Percentiles rank a stretch among this genome's conserved stretches.
These are phyloP conservation scores for Fusarium avenaceum DNA, from an alignment of 2,329 filamentous ascomycete species.

Conservation along the genomic window DNA sequence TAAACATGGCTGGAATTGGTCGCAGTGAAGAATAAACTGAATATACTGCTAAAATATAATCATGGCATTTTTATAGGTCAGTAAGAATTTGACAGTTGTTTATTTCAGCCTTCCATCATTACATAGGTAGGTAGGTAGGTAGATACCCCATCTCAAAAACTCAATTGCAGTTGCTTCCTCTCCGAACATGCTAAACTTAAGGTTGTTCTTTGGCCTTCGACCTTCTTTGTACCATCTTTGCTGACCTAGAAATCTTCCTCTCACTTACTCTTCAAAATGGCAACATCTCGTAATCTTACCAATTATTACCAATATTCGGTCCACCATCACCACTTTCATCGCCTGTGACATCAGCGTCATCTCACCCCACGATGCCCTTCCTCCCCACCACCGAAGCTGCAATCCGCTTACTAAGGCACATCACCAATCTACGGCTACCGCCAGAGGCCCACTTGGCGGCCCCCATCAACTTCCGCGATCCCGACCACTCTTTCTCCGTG, in stretches of 20 bases:
- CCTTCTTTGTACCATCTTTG: neutral
- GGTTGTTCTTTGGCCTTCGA: neutral
- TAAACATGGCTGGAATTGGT: too few relatives aligned
- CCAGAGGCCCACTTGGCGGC: constrained; percentile 29
- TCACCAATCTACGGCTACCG: constrained; percentile 10
- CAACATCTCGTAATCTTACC: constrained; percentile 11
- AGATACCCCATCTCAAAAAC: neutral
- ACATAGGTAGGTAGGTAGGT: too few relatives aligned
- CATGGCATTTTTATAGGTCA: too few relatives aligned
- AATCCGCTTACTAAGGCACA: constrained; percentile 38
- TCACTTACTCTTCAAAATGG: neutral
- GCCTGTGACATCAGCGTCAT: constrained; percentile 26
- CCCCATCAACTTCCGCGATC: constrained; percentile 16
- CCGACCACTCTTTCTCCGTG: constrained; percentile 33
- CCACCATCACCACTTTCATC: neutral
- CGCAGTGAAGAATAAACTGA: too few relatives aligned
- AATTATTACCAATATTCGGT: constrained; percentile 17
- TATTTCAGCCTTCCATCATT: too few relatives aligned
- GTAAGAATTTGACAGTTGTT: too few relatives aligned
- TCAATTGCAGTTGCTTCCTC: neutral
- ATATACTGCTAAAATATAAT: too few relatives aligned
- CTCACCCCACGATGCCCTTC: constrained; percentile 32
- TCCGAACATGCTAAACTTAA: neutral
- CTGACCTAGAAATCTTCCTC: neutral
- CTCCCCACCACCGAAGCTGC: constrained; percentile 27